Percentiles rank a stretch among this genome's conserved stretches.
These are phyloP conservation scores for Glebionis coronaria DNA, from an alignment of 129 eudicot species.

Conservation along the genomic window DNA sequence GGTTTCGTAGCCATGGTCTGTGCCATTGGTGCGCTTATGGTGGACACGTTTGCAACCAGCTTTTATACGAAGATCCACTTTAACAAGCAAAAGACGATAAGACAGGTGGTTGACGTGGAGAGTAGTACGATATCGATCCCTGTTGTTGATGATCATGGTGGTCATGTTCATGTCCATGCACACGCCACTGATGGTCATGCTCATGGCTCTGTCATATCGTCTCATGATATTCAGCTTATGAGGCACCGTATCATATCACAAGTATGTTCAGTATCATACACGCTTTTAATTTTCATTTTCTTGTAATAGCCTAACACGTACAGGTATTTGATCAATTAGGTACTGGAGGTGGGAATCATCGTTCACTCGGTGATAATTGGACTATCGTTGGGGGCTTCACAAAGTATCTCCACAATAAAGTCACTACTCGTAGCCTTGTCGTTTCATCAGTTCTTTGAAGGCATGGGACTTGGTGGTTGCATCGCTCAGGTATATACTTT, in stretches of 20 bases:
- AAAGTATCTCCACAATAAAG: constrained; percentile 52
- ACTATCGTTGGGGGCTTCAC: constrained; percentile 61
- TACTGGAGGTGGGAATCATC: constrained; percentile 69
- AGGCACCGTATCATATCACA: constrained; percentile 65
- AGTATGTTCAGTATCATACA: constrained; percentile 21
- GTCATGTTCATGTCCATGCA: constrained; percentile 54
- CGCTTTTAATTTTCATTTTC: neutral
- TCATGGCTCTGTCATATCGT: constrained; percentile 39
- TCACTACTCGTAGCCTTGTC: constrained; percentile 69
- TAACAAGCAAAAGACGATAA: constrained; percentile 24
- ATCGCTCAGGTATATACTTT: constrained; percentile 56
- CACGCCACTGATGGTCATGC: constrained; percentile 67
- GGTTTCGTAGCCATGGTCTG: constrained; percentile 64
- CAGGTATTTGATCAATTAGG: constrained; percentile 27
- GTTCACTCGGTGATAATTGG: constrained; percentile 78
- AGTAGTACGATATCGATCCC: constrained; percentile 16
- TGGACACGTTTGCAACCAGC: constrained; percentile 61
- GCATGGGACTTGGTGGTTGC: constrained; percentile 89
- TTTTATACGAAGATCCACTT: constrained; percentile 50
- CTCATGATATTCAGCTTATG: constrained; percentile 42
- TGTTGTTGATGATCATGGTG: constrained; percentile 36
- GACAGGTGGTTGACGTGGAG: constrained; percentile 30
- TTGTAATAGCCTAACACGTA: neutral
- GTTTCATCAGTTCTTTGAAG: constrained; percentile 83
- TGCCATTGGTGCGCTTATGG: constrained; percentile 56